A percentile compares a stretch with the other conserved stretches of the same genome.
Conservation (phyloP, 2,329 filamentous ascomycete genomes). For the Alternaria consortialis region DNA sequence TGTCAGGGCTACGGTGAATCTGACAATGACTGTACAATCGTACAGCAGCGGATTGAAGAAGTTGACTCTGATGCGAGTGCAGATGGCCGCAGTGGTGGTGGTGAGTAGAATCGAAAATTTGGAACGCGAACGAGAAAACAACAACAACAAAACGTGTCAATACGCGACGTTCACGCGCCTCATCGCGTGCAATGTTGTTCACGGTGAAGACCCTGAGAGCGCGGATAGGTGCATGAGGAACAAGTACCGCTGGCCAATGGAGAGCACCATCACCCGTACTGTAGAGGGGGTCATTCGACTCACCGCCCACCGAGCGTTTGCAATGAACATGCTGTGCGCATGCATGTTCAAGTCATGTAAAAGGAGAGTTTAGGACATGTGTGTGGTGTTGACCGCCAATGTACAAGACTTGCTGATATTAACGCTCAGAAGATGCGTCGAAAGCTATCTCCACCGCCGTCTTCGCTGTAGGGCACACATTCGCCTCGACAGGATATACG, state of each 20-base stretch:
- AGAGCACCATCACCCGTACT: neutral
- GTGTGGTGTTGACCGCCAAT: neutral
- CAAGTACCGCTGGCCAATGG: neutral
- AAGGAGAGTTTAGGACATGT: too few species aligned
- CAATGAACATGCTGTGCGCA: neutral
- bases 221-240: neutral
- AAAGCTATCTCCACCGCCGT: neutral
- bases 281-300: neutral
- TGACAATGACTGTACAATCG: neutral
- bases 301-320: conserved; percentile 10
- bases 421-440: neutral
- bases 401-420: neutral
- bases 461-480: too few species aligned
- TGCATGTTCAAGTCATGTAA: neutral
- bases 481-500: too few species aligned
- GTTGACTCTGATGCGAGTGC: neutral
- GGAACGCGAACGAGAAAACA: neutral
- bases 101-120: neutral
- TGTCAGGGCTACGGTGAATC: neutral
- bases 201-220: neutral
- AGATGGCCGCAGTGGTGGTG: neutral
- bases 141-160: neutral
- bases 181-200: neutral
- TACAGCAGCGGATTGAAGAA: neutral
- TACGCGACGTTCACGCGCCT: neutral